Conservation (phyloP, 2,329 filamentous ascomycete genomes). For the Dendryphion nanum region DNA sequence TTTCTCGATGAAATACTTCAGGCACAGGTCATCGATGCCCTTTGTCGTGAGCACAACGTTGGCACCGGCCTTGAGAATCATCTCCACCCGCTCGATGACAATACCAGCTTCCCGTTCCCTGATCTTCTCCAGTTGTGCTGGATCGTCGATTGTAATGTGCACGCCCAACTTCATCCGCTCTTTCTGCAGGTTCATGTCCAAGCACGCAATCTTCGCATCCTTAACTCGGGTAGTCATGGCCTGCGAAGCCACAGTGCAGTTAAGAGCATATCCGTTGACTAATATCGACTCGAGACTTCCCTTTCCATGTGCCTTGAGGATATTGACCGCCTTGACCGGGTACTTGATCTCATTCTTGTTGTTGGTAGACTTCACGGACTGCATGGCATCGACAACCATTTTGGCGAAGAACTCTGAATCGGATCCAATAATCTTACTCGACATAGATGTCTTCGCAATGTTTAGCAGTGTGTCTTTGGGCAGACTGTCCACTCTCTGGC, state of each 20-base stretch:
- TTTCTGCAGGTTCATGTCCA: slow-evolving; percentile 99
- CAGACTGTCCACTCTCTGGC: slow-evolving; percentile 89
- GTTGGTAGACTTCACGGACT: slow-evolving; percentile 90
- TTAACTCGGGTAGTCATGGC: slow-evolving; percentile 92
- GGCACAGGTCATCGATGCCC: slow-evolving; percentile 92
- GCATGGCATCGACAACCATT: slow-evolving; percentile 96
- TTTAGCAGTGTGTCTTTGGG: slow-evolving; percentile 87
- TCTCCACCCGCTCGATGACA: slow-evolving; percentile 88
- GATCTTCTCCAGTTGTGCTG: slow-evolving; percentile 96
- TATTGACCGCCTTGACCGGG: slow-evolving; percentile 98
- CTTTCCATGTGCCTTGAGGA: slow-evolving; percentile 97
- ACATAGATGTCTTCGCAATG: slow-evolving; percentile 99
- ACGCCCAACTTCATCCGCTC: slow-evolving; percentile 99
- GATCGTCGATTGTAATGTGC: slow-evolving; percentile 97
- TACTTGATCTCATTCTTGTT: slow-evolving; percentile 91
- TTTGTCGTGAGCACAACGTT: slow-evolving; percentile 97
- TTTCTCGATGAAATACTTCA: slow-evolving; percentile 92
- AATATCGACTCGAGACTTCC: slow-evolving; percentile 82
- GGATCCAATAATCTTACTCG: slow-evolving; percentile 94
- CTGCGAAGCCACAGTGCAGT: slow-evolving; percentile 97
- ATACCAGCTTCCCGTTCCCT: slow-evolving; percentile 89
- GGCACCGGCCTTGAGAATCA: slow-evolving; percentile 96
- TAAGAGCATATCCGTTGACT: slow-evolving; percentile 94
- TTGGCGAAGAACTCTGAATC: slow-evolving; percentile 97
- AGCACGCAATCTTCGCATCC: slow-evolving; percentile 92